phyloP scores from a whole-genome alignment of 2,329 filamentous ascomycete species.

The Hypoxylon sp. region DNA sequence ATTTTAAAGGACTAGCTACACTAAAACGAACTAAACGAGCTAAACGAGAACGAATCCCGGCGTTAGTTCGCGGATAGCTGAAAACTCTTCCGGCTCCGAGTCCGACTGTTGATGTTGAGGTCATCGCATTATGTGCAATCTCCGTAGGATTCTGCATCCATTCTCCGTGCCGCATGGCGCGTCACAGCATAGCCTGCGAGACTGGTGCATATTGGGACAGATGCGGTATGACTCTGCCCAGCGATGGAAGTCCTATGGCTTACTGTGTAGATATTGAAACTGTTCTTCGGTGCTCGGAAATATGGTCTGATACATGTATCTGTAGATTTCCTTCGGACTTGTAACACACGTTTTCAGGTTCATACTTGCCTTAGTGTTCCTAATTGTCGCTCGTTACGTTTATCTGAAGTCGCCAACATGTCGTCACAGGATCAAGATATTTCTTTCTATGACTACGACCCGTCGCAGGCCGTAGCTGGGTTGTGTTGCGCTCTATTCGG shows the following conservation, averaged over 20 bases:
- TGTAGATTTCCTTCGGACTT: not conserved
- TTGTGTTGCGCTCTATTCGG: slow-evolving; percentile 50
- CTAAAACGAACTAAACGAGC: not conserved
- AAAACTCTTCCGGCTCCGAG: slow-evolving; percentile 10
- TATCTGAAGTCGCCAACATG: slow-evolving; percentile 27
- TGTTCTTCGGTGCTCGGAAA: not conserved
- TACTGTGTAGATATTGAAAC: slow-evolving; percentile 9
- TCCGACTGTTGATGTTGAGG: slow-evolving; percentile 3
- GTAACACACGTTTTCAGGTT: not conserved
- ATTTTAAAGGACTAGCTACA: slow-evolving; percentile 5
- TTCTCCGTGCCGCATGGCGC: slow-evolving; percentile 17
- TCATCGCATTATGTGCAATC: slow-evolving; percentile 3
- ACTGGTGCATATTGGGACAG: not conserved
- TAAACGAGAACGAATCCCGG: slow-evolving; percentile 2
- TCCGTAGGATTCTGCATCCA: slow-evolving; percentile 11
- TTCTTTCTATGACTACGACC: slow-evolving; percentile 48
- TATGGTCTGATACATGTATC: slow-evolving; percentile 4
- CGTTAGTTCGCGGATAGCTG: not conserved
- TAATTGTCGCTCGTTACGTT: not conserved
- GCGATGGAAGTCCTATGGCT: slow-evolving; percentile 4
- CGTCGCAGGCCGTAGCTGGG: slow-evolving; percentile 49
- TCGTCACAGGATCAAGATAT: slow-evolving; percentile 6
- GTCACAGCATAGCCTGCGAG: slow-evolving; percentile 11
- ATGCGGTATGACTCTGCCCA: slow-evolving; percentile 5
- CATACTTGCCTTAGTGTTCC: not conserved